Conservation (phyloP, 495 filamentous ascomycete species). For the Penicillium manginii region DNA sequence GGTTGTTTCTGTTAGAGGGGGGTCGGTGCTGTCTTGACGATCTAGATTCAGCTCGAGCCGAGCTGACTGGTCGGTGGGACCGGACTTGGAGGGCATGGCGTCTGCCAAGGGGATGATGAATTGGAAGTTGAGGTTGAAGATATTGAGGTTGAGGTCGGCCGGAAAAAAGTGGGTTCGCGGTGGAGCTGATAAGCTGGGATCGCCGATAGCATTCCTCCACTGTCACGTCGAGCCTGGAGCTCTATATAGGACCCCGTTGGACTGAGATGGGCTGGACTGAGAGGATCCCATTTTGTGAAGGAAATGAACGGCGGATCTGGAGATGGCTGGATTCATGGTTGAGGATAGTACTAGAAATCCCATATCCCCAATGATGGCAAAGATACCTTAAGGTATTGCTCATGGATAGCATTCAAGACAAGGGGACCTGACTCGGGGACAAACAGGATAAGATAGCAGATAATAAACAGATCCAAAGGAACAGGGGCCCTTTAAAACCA, state of each 20-base stretch:
- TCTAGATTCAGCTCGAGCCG: neutral
- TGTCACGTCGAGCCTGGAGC: neutral
- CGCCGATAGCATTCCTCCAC: conserved; percentile 3
- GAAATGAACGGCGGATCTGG: too few relatives aligned
- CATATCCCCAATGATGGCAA: too few relatives aligned
- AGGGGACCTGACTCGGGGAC: too few relatives aligned
- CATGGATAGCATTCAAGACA: too few relatives aligned
- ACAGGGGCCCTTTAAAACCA: neutral
- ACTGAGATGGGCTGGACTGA: neutral
- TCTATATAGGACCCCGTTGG: too few relatives aligned
- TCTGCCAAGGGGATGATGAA: neutral
- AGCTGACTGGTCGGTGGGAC: neutral
- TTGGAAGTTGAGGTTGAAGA: neutral
- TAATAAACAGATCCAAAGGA: too few relatives aligned
- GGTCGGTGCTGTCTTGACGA: conserved; percentile 11
- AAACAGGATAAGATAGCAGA: too few relatives aligned
- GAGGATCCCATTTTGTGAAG: too few relatives aligned
- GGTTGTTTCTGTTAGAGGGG: conserved; percentile 19
- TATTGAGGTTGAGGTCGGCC: neutral
- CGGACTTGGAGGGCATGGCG: neutral
- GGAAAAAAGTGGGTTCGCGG: conserved; percentile 10
- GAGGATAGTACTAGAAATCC: too few relatives aligned
- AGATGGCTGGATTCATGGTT: too few relatives aligned
- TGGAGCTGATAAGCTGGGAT: conserved; percentile 18
- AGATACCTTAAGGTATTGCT: too few relatives aligned